Percentiles rank a stretch among this genome's conserved stretches.
Evolutionary conservation across 1,284 basidiomycete genomes (phyloP).

Genomic region (Cronartium quercuum): DNA sequence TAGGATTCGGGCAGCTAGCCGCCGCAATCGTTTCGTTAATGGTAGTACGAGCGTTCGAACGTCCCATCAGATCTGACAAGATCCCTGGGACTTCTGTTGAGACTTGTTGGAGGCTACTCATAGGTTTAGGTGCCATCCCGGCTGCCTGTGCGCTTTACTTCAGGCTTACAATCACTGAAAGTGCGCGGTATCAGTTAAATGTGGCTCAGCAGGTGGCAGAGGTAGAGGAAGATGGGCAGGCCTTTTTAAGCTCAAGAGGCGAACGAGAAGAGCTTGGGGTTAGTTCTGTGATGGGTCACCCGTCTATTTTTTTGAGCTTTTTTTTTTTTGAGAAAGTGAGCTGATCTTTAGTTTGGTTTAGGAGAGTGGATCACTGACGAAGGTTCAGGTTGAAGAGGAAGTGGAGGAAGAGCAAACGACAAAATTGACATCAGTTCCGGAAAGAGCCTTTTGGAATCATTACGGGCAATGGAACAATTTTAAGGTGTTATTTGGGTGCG

Average conservation of each 20-base stretch:
- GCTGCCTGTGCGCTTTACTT: constrained; percentile 54
- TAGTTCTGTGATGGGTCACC: not conserved
- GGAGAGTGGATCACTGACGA: constrained; percentile 57
- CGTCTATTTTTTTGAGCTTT: constrained; percentile 24
- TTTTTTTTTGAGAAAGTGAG: not conserved
- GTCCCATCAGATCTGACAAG: constrained; percentile 56
- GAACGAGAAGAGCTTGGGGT: not conserved
- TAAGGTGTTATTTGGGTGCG: constrained; percentile 41
- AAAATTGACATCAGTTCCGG: no score
- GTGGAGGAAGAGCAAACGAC: constrained; percentile 39
- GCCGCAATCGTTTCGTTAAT: constrained; percentile 66
- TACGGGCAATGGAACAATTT: constrained; percentile 46
- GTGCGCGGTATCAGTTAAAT: constrained; percentile 78
- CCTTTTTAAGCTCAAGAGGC: constrained; percentile 57
- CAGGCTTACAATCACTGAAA: constrained; percentile 54
- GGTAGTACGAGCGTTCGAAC: constrained; percentile 64
- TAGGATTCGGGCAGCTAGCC: constrained; percentile 55
- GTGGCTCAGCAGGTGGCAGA: constrained; percentile 73
- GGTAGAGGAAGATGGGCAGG: constrained; percentile 62
- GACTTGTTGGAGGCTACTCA: constrained; percentile 54
- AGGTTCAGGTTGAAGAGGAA: not conserved
- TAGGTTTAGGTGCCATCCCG: constrained; percentile 53
- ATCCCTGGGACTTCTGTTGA: constrained; percentile 51
- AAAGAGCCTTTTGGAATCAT: constrained; percentile 42
- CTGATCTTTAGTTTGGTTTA: not conserved